Base-by-base conservation (phyloP, 1,284 basidiomycete species). In the Cutaneotrichosporon sp. region DNA sequence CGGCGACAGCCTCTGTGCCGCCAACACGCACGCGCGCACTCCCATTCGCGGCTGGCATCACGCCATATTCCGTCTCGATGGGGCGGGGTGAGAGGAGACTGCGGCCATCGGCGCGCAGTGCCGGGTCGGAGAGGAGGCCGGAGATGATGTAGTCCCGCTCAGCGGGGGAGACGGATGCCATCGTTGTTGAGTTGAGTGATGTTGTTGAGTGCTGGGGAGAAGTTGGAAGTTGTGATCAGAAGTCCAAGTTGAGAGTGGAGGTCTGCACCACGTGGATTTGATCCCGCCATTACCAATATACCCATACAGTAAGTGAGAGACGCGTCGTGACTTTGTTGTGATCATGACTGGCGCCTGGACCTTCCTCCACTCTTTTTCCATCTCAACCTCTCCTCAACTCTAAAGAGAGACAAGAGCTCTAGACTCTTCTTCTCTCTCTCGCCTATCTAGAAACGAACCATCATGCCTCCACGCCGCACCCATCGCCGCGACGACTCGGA, bases 11-110 rank as follows among this genome's bases (percentile, higher is more conserved):
- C 59, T 81, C 76, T 4, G 80, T 80, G n/a, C 70, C 75, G 11
- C 65, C 65, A 9, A 79, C 34, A 4, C 71, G 66, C 21, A 81
- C 73, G 56, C 77, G 65, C 3, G 80, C 73, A 34, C 71, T 73
- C 1, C 80, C 80, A 56, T 75, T 78, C 2, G 79, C 76, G 51
- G 80, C 76, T 0, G 80, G 80, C 22, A 76, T 76, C 26, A 77
- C 75, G 31, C 75, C 76, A 57, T 79, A 79, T 4, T 71, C 72
- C 3, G 80, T 68, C 46, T 68, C 58, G 32, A 80, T 73, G 10
- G 70, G 64, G 26, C 78, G 70, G 14, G 76, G 71, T 11, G 64
- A 62, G 22, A 76, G 70, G 8, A 78, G 72, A 1, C 63, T 60
- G 58, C 79, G 69, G 3, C 73, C 73, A 64, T 81, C 80, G 5